These are phyloP conservation scores for Aspergillus homomorphus DNA, from an alignment of 495 filamentous ascomycete genomes.

Conservation along the genomic window DNA sequence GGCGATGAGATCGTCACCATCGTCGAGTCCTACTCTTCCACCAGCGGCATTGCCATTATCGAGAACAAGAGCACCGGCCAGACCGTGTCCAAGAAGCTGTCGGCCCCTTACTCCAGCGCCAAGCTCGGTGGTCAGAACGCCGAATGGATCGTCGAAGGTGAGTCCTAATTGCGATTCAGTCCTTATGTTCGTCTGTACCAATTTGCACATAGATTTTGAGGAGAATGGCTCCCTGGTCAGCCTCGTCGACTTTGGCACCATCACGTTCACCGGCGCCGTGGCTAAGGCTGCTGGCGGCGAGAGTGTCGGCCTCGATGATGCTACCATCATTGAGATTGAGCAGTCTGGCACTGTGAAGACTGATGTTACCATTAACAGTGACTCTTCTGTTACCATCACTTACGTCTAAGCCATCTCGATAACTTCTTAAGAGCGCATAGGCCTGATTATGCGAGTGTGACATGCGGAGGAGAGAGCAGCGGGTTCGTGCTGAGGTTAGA, in stretches of 20 bases:
- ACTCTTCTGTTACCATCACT: constrained; percentile 16
- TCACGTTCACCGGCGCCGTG: constrained; percentile 37
- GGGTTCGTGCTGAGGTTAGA: neutral
- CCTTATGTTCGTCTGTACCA: neutral
- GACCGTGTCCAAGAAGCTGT: constrained; percentile 25
- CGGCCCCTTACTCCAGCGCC: constrained; percentile 24
- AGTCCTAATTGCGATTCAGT: neutral
- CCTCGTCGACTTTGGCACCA: constrained; percentile 48
- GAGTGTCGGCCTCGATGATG: constrained; percentile 28
- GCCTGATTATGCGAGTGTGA: neutral
- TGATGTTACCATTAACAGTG: constrained; percentile 32
- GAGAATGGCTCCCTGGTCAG: constrained; percentile 35
- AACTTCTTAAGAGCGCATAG: neutral
- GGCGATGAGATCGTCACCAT: constrained; percentile 53
- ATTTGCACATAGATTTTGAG: constrained; percentile 35
- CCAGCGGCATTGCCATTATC: constrained; percentile 46
- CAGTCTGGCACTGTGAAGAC: constrained; percentile 36
- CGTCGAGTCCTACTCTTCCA: constrained; percentile 43
- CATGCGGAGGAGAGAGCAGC: neutral
- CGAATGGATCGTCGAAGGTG: constrained; percentile 63
- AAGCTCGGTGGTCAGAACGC: constrained; percentile 49
- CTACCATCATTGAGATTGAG: constrained; percentile 42
- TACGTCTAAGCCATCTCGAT: constrained; percentile 8
- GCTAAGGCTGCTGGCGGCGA: constrained; percentile 22
- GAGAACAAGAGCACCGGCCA: constrained; percentile 51